Percentiles rank a stretch among this genome's conserved stretches.
These are phyloP conservation scores for Pezicula carpinea DNA, from an alignment of 2,329 filamentous ascomycete genomes.

Conservation along the genomic window DNA sequence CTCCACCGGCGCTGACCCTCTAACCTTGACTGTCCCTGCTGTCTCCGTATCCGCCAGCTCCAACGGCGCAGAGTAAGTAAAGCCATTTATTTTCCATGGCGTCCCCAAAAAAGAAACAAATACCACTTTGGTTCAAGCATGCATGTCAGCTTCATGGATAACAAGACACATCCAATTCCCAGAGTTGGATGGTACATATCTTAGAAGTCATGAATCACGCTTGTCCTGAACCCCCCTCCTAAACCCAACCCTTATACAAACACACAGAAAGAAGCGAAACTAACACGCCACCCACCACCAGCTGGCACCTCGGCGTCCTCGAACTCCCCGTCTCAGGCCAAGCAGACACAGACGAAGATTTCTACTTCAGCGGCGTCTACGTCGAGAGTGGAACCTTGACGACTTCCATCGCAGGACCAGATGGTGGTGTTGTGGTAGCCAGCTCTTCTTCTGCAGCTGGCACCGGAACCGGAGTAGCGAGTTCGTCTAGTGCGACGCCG, in stretches of 20 bases:
- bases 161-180: too few relatives aligned
- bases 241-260: too few relatives aligned
- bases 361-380: constrained; percentile 69
- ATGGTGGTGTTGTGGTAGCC: constrained; percentile 13
- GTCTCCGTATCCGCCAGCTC: constrained; percentile 56
- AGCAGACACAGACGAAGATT: constrained; percentile 54
- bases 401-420: constrained; percentile 32
- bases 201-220: too few relatives aligned
- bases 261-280: too few relatives aligned
- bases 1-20: constrained; percentile 54
- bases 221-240: too few relatives aligned
- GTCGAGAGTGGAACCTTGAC: constrained; percentile 54
- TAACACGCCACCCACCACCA: too few relatives aligned
- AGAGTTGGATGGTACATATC: too few relatives aligned
- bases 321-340: constrained; percentile 56
- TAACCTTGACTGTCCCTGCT: constrained; percentile 55
- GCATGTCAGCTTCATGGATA: too few relatives aligned
- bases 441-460: constrained; percentile 6
- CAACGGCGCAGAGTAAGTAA: constrained; percentile 66
- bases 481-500: too few relatives aligned
- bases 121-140: too few relatives aligned
- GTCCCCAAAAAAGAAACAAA: too few relatives aligned
- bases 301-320: constrained; percentile 68
- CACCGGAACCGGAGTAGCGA: neutral
- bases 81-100: too few relatives aligned